Percentiles rank a stretch among this genome's conserved stretches.
These are phyloP conservation scores for Penicillium sp. DNA, from an alignment of 2,329 filamentous ascomycete species.

Conservation along the genomic window DNA sequence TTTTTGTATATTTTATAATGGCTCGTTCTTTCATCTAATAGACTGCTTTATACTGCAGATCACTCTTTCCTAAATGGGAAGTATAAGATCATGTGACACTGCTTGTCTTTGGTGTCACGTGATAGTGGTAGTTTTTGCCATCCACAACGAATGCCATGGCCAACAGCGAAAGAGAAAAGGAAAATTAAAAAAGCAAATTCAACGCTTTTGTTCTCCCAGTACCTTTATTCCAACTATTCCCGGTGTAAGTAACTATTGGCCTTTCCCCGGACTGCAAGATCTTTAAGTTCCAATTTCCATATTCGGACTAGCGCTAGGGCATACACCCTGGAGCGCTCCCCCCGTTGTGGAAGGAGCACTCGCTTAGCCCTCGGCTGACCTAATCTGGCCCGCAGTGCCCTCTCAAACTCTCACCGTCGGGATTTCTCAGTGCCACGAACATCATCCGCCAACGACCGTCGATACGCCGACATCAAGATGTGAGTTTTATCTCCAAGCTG, in stretches of 20 bases:
- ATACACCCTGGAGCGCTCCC: not conserved
- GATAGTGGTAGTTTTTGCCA: not conserved
- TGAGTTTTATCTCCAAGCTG: slow-evolving; percentile 36
- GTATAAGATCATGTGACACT: slow-evolving; percentile 1
- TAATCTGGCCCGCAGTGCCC: slow-evolving; percentile 33
- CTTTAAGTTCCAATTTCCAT: slow-evolving; percentile 3
- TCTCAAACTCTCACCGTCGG: slow-evolving; percentile 41
- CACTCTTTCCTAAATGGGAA: not conserved
- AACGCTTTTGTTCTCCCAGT: not conserved
- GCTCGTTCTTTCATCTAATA: not conserved
- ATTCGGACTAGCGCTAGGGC: slow-evolving; percentile 17
- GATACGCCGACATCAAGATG: slow-evolving; percentile 47
- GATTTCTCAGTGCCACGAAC: slow-evolving; percentile 43
- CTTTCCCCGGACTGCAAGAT: slow-evolving; percentile 8
- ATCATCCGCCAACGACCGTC: slow-evolving; percentile 46
- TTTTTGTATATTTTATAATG: slow-evolving; percentile 10
- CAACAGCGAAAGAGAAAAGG: not conserved
- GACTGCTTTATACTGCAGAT: slow-evolving; percentile 3
- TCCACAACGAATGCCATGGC: not conserved
- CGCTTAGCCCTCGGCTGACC: slow-evolving; percentile 39
- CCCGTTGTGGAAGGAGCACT: slow-evolving; percentile 13
- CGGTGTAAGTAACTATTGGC: not conserved
- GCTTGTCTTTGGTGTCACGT: not conserved
- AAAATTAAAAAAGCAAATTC: too few relatives aligned
- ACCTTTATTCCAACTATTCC: not conserved